phyloP scores from a whole-genome alignment of 2,329 filamentous ascomycete species.

The Rachicladosporium sp. region DNA sequence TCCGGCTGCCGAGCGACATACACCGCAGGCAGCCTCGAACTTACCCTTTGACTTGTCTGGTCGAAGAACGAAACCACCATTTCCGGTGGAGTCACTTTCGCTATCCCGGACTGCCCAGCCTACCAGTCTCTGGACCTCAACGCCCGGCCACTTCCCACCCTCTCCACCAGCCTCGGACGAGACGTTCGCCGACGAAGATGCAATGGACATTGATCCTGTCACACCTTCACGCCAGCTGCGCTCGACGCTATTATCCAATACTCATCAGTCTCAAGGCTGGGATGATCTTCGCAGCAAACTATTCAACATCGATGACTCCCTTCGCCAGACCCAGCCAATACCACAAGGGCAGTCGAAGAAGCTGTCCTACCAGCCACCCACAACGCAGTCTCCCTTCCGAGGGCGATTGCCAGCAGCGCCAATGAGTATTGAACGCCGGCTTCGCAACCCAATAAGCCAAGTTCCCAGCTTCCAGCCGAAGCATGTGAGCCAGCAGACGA shows the following conservation, averaged over 20 bases:
- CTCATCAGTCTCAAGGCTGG: slow-evolving; percentile 8
- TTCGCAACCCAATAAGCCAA: slow-evolving; percentile 49
- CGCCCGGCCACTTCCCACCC: slow-evolving; percentile 9
- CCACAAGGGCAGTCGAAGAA: slow-evolving; percentile 2
- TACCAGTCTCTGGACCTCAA: slow-evolving; percentile 8
- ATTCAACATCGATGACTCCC: slow-evolving; percentile 15
- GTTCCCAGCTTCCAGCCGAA: slow-evolving; percentile 38
- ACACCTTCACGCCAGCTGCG: slow-evolving; percentile 1
- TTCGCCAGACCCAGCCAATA: slow-evolving; percentile 8
- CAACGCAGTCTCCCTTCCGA: slow-evolving; percentile 48
- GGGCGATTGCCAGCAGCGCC: slow-evolving; percentile 59
- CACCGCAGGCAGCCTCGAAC: slow-evolving; percentile 15
- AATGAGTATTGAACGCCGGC: slow-evolving; percentile 47
- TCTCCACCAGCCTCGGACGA: slow-evolving; percentile 12
- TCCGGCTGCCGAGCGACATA: slow-evolving; percentile 12
- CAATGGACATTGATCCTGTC: slow-evolving; percentile 62
- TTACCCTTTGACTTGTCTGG: slow-evolving; percentile 17
- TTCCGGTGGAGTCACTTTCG: slow-evolving; percentile 25
- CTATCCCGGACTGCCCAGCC: slow-evolving; percentile 9
- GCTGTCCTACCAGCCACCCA: slow-evolving; percentile 14
- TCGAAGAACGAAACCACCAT: slow-evolving; percentile 15
- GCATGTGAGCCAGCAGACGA: slow-evolving; percentile 33
- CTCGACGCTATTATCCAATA: too few species aligned
- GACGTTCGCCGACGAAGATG: slow-evolving; percentile 32
- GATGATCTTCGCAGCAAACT: slow-evolving; percentile 14